phyloP scores from a whole-genome alignment of 257 asterid species.

The Nicotiana attenuata region DNA sequence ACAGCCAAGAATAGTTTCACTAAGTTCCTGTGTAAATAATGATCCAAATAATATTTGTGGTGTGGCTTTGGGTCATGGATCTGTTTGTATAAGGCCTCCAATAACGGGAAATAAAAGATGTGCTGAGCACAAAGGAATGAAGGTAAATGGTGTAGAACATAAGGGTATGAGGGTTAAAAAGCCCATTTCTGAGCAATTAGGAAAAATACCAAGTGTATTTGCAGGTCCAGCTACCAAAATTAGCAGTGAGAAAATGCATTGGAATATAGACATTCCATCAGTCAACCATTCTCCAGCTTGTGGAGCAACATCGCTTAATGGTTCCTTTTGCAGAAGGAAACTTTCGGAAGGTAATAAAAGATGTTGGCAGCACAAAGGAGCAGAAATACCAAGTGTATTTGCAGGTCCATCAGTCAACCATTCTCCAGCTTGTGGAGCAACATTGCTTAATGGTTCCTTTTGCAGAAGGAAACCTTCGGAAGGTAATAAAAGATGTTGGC shows the following conservation, averaged over 20 bases:
- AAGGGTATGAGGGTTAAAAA: conserved; percentile 20
- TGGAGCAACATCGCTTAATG: conserved; percentile 15
- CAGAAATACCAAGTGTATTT: neutral
- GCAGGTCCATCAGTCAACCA: neutral
- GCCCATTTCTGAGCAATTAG: neutral
- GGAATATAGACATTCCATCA: neutral
- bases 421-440: conserved; percentile 20
- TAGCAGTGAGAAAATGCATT: neutral
- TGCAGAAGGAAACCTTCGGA: conserved; percentile 16
- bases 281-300: conserved; percentile 14
- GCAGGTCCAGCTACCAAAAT: neutral
- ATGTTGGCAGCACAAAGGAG: conserved; percentile 15
- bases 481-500: conserved; percentile 31
- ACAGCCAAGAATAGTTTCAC: conserved; percentile 25
- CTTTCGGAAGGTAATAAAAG: conserved; percentile 21
- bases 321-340: conserved; percentile 22
- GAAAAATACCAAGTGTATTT: neutral
- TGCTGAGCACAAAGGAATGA: conserved; percentile 77
- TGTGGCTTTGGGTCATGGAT: conserved; percentile 60
- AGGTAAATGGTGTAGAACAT: conserved; percentile 44
- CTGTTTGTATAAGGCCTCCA: conserved; percentile 56
- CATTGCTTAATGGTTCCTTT: conserved; percentile 18
- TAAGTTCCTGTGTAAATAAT: conserved; percentile 13
- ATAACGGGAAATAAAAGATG: conserved; percentile 76
- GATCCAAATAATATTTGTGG: conserved; percentile 44